Evolutionary conservation across 2,329 filamentous ascomycete species (phyloP).

Genomic region (Didymella pinodella): DNA sequence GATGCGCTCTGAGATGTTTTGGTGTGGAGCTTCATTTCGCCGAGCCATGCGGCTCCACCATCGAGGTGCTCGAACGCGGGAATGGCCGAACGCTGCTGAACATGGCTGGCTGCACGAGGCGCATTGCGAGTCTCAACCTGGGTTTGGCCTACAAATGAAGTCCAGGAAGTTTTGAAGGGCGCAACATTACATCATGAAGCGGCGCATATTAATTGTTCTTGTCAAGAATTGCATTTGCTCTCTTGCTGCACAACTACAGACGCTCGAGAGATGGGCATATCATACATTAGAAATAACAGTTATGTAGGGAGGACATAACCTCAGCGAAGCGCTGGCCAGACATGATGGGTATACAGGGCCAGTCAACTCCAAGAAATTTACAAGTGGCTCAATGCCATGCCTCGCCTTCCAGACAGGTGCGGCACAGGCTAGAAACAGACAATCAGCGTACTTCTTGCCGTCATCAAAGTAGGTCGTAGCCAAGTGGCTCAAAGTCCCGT

Average conservation of each 20-base stretch:
- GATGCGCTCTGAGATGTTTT: constrained; percentile 20
- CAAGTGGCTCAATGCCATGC: constrained; percentile 36
- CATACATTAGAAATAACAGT: constrained; percentile 55
- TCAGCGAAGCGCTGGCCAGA: constrained; percentile 39
- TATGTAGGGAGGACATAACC: constrained; percentile 52
- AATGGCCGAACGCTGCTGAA: constrained; percentile 11
- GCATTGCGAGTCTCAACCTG: constrained; percentile 7
- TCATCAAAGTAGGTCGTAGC: constrained; percentile 51
- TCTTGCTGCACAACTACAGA: constrained; percentile 42
- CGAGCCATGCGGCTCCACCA: constrained; percentile 25
- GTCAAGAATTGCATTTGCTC: constrained; percentile 48
- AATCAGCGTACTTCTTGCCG: constrained; percentile 39
- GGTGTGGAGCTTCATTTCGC: constrained; percentile 27
- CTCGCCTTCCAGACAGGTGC: constrained; percentile 26
- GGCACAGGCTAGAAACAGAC: constrained; percentile 33
- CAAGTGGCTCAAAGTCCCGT: constrained; percentile 42
- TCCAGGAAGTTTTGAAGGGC: neutral
- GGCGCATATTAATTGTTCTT: constrained; percentile 17
- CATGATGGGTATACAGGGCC: constrained; percentile 37
- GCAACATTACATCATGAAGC: neutral
- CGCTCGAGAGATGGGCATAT: constrained; percentile 43
- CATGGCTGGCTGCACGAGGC: constrained; percentile 14
- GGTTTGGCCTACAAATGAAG: neutral
- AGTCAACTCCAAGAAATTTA: constrained; percentile 50
- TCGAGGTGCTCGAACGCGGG: constrained; percentile 25